phyloP scores from a whole-genome alignment of 352 stramenopile genomes.

The Pythium aristosporum region DNA sequence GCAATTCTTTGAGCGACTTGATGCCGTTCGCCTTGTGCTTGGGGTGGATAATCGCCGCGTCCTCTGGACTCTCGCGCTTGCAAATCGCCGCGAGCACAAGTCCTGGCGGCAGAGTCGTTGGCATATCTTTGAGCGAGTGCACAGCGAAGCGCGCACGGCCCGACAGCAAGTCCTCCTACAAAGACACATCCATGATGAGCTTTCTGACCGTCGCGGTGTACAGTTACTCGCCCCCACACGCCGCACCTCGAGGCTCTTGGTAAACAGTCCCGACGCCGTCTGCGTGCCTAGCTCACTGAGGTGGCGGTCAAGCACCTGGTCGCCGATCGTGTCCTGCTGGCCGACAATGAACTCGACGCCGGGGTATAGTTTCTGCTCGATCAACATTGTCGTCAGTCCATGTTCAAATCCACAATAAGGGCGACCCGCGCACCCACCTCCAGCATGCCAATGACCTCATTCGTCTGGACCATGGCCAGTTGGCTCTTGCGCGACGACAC shows the following conservation, averaged over 20 bases:
- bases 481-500: slow-evolving; percentile 87
- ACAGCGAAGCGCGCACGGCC: slow-evolving; percentile 78
- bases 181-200: neutral
- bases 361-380: slow-evolving; percentile 48
- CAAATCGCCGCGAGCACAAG: slow-evolving; percentile 82
- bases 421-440: slow-evolving; percentile 31
- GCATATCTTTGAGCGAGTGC: slow-evolving; percentile 91
- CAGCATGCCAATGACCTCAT: slow-evolving; percentile 80
- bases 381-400: neutral
- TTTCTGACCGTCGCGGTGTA: neutral
- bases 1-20: slow-evolving; percentile 53
- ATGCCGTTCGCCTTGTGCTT: slow-evolving; percentile 77
- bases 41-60: slow-evolving; percentile 80
- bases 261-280: slow-evolving; percentile 80
- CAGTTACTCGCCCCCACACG: neutral
- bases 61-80: slow-evolving; percentile 81
- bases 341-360: slow-evolving; percentile 73
- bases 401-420: neutral
- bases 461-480: slow-evolving; percentile 87
- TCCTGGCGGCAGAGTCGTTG: slow-evolving; percentile 70
- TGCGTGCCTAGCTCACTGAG: slow-evolving; percentile 71
- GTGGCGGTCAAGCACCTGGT: slow-evolving; percentile 76
- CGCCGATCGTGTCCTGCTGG: slow-evolving; percentile 78
- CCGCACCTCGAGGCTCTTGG: slow-evolving; percentile 85
- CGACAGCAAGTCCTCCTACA: slow-evolving; percentile 60